These are phyloP conservation scores for Trichoderma erinaceum DNA, from an alignment of 495 filamentous ascomycete genomes.

Conservation along the genomic window DNA sequence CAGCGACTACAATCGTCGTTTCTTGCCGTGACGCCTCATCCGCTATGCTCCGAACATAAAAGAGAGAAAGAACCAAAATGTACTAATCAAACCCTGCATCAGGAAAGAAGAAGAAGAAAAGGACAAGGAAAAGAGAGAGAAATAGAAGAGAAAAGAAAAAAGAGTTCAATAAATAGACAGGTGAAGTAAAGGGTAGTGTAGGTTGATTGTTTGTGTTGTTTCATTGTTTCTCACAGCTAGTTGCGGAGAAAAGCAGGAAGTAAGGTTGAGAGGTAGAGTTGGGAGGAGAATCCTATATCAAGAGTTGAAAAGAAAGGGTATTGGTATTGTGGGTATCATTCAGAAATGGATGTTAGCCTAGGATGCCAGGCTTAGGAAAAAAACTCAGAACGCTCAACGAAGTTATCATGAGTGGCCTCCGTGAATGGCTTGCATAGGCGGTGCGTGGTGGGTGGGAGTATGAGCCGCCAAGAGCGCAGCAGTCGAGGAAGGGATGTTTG, in stretches of 20 bases:
- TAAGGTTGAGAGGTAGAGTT: neutral
- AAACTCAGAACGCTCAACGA: neutral
- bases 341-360: neutral
- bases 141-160: neutral
- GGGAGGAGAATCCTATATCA: neutral
- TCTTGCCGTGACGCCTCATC: constrained; percentile 10
- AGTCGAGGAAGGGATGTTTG: constrained; percentile 15
- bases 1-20: neutral
- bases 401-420: constrained; percentile 35
- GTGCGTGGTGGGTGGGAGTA: constrained; percentile 34
- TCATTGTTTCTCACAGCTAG: neutral
- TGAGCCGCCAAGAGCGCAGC: constrained; percentile 38
- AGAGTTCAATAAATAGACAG: neutral
- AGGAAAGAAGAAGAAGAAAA: neutral
- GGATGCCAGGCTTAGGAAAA: neutral
- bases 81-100: neutral
- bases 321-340: constrained; percentile 15
- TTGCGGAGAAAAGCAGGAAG: neutral
- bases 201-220: too few relatives aligned
- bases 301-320: constrained; percentile 1
- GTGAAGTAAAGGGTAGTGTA: constrained; percentile 2
- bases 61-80: neutral
- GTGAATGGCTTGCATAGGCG: constrained; percentile 45
- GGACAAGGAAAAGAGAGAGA: neutral
- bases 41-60: constrained; percentile 13